phyloP scores from a whole-genome alignment of 352 stramenopile species.

The Phytophthora idaei region DNA sequence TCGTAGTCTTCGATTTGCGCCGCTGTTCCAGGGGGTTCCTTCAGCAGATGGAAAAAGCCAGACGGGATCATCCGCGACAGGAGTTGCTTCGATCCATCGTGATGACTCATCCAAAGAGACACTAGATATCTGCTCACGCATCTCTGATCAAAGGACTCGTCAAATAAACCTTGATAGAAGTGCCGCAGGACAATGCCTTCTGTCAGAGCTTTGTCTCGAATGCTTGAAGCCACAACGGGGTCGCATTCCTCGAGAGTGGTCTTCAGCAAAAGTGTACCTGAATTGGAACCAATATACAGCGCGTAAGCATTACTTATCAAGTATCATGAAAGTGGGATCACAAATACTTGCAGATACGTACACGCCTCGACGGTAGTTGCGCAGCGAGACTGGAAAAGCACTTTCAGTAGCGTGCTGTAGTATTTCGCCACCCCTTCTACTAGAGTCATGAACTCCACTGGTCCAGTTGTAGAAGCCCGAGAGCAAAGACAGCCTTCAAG shows the following conservation, averaged over 20 bases:
- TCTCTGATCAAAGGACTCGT: slow-evolving; percentile 91
- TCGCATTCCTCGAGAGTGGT: slow-evolving; percentile 90
- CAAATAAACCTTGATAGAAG: slow-evolving; percentile 94
- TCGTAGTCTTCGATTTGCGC: slow-evolving; percentile 89
- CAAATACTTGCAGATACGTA: slow-evolving; percentile 35
- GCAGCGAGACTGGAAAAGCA: slow-evolving; percentile 90
- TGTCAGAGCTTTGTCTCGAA: slow-evolving; percentile 92
- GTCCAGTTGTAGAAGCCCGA: slow-evolving; percentile 82
- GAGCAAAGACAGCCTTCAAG: slow-evolving; percentile 93
- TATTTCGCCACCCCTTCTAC: slow-evolving; percentile 75
- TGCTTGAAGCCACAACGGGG: slow-evolving; percentile 73
- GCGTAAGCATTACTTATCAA: not conserved
- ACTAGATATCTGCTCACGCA: slow-evolving; percentile 95
- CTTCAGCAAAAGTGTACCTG: slow-evolving; percentile 92
- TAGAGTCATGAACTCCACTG: slow-evolving; percentile 68
- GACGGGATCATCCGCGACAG: slow-evolving; percentile 90
- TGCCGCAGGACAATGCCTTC: slow-evolving; percentile 94
- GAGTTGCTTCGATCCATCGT: slow-evolving; percentile 88
- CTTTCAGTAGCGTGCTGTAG: slow-evolving; percentile 84
- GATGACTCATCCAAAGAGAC: slow-evolving; percentile 94
- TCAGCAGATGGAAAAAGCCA: slow-evolving; percentile 90
- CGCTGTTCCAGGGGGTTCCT: slow-evolving; percentile 80
- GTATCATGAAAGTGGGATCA: not conserved
- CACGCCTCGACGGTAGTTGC: slow-evolving; percentile 86
- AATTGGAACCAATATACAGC: slow-evolving; percentile 9